A percentile compares a stretch with the other conserved stretches of the same genome.
Conservation (phyloP, 805 yeast genomes). For the Kodamaea leandrae region DNA sequence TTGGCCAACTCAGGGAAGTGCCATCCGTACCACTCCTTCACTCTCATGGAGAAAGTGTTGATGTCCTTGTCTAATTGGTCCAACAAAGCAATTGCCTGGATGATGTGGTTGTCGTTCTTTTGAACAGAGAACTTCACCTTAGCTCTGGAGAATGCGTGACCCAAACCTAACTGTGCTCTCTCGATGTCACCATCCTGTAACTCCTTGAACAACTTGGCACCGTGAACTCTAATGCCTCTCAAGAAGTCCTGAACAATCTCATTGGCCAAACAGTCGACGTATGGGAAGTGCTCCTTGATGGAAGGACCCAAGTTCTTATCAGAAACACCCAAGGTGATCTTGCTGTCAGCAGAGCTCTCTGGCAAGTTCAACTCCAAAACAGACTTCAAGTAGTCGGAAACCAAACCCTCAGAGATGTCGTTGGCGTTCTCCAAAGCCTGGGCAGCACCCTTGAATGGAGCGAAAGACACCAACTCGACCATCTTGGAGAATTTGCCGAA, state of each 20-base stretch:
- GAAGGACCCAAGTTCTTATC: conserved; percentile 96
- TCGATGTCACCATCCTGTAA: conserved; percentile 93
- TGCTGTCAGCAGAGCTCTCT: conserved; percentile 61
- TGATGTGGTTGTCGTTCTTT: conserved; percentile 98
- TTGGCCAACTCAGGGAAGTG: conserved; percentile 96
- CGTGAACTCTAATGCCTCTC: conserved; percentile 92
- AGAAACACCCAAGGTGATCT: conserved; percentile 79
- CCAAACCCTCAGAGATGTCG: conserved; percentile 95
- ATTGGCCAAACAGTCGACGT: conserved; percentile 83
- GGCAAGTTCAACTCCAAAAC: conserved; percentile 90
- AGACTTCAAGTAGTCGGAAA: conserved; percentile 86
- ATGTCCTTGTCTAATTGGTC: conserved; percentile 98
- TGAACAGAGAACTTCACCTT: conserved; percentile 98
- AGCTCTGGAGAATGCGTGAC: conserved; percentile 98
- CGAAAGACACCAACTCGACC: conserved; percentile 90
- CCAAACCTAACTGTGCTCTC: conserved; percentile 97
- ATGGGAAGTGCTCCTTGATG: conserved; percentile 86
- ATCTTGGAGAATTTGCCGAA: conserved; percentile 85
- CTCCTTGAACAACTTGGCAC: conserved; percentile 84
- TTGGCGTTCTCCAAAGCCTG: conserved; percentile 98
- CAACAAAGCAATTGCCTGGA: conserved; percentile 95
- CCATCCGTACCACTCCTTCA: conserved; percentile 98
- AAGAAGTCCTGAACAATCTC: conserved; percentile 93
- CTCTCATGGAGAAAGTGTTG: conserved; percentile 96
- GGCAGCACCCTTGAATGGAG: conserved; percentile 99